A percentile compares a stretch with the other conserved stretches of the same genome.
Evolutionary conservation across 495 filamentous ascomycete genomes (phyloP).

Genomic region (Xylaria nigripes): DNA sequence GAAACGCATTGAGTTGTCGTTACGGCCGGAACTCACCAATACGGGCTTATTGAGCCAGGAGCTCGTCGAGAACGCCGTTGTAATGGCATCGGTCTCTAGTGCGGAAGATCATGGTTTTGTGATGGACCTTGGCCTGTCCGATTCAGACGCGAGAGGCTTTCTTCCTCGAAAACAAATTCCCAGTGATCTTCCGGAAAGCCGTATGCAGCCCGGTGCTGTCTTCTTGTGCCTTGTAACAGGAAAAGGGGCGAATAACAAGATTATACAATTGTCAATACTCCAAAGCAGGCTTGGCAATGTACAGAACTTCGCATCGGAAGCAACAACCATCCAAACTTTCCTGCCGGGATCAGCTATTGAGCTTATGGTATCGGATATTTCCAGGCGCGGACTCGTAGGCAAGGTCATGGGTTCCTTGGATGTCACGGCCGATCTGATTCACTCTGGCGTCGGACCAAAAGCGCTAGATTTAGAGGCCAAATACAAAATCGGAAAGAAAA

Average conservation of each 20-base stretch:
- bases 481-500: slow-evolving; percentile 70
- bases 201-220: slow-evolving; percentile 56
- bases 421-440: slow-evolving; percentile 79
- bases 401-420: slow-evolving; percentile 91
- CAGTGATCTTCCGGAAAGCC: slow-evolving; percentile 55
- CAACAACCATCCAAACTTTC: slow-evolving; percentile 82
- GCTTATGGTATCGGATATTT: slow-evolving; percentile 69
- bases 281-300: slow-evolving; percentile 60
- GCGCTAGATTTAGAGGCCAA: slow-evolving; percentile 60
- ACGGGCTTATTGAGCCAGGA: slow-evolving; percentile 59
- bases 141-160: slow-evolving; percentile 65
- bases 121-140: slow-evolving; percentile 79
- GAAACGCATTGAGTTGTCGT: slow-evolving; percentile 73
- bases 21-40: slow-evolving; percentile 70
- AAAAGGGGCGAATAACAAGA: slow-evolving; percentile 66
- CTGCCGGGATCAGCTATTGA: slow-evolving; percentile 85
- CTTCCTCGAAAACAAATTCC: slow-evolving; percentile 80
- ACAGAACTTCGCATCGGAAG: slow-evolving; percentile 57
- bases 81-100: slow-evolving; percentile 83
- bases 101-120: slow-evolving; percentile 92
- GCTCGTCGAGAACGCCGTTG: slow-evolving; percentile 58
- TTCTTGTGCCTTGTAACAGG: slow-evolving; percentile 75
- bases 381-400: slow-evolving; percentile 50
- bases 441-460: slow-evolving; percentile 63
- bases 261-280: slow-evolving; percentile 78